phyloP scores from a whole-genome alignment of 2,329 filamentous ascomycete genomes.

The Dothistroma pini region DNA sequence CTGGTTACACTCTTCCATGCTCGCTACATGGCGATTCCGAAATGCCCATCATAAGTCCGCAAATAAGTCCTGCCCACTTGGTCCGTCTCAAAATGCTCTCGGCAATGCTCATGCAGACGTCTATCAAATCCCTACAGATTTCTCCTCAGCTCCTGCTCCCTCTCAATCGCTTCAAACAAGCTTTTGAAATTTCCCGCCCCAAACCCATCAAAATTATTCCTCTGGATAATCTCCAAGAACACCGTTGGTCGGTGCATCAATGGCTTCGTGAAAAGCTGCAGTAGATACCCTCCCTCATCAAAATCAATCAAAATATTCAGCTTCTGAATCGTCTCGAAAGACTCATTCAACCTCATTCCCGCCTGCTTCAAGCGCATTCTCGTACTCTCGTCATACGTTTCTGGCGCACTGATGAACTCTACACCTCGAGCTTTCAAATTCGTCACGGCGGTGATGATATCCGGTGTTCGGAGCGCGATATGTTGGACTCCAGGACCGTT shows the following conservation, averaged over 20 bases:
- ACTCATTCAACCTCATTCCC: constrained; percentile 64
- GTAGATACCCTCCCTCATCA: constrained; percentile 82
- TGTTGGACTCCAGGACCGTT: constrained; percentile 87
- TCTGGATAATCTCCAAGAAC: constrained; percentile 94
- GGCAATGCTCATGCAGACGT: too few relatives aligned
- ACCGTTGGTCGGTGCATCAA: constrained; percentile 93
- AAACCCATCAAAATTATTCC: constrained; percentile 86
- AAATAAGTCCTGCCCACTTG: too few relatives aligned
- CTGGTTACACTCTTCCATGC: too few relatives aligned
- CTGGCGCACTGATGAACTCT: constrained; percentile 86
- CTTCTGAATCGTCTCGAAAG: constrained; percentile 70
- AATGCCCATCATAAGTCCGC: too few relatives aligned
- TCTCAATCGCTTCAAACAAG: constrained; percentile 90
- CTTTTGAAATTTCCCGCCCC: constrained; percentile 96
- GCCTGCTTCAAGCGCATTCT: constrained; percentile 64
- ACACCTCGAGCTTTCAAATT: constrained; percentile 82
- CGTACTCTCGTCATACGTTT: constrained; percentile 82
- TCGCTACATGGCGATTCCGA: too few relatives aligned
- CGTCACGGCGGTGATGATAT: constrained; percentile 74
- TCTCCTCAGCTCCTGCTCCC: constrained; percentile 81
- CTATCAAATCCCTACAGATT: constrained; percentile 53
- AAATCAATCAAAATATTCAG: constrained; percentile 93
- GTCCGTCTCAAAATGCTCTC: too few relatives aligned
- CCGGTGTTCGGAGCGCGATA: constrained; percentile 76
- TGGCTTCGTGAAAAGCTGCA: constrained; percentile 64